Evolutionary conservation across 257 asterid genomes (phyloP).

Genomic region (Parsonsia alboflavescens): DNA sequence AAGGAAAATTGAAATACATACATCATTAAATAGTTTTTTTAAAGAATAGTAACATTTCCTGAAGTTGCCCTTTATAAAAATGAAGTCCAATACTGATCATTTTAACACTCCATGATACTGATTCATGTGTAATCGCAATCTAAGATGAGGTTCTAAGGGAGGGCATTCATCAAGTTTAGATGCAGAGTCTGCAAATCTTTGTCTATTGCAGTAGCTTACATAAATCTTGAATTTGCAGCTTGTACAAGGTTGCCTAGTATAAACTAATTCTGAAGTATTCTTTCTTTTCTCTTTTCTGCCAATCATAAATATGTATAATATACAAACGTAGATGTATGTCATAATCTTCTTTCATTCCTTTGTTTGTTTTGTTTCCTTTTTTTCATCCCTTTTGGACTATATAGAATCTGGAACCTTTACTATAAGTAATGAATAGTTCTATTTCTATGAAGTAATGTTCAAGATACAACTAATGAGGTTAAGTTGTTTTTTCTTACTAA

Average conservation of each 20-base stretch:
- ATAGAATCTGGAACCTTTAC: background rate
- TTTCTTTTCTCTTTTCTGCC: background rate
- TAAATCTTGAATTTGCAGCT: background rate
- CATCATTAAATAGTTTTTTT: too few relatives aligned
- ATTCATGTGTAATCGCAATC: too few relatives aligned
- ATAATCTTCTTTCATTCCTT: too few relatives aligned
- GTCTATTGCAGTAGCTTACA: background rate
- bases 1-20: too few relatives aligned
- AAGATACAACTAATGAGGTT: background rate
- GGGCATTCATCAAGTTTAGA: background rate
- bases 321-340: background rate
- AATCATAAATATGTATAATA: background rate
- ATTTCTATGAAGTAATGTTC: background rate
- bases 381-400: too few relatives aligned
- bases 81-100: background rate
- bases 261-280: background rate
- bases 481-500: background rate
- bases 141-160: background rate
- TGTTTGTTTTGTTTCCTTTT: too few relatives aligned
- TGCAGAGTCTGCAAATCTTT: background rate
- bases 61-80: background rate
- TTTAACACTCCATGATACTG: background rate
- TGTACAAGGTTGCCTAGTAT: background rate
- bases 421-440: background rate
- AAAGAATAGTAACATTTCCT: too few relatives aligned